phyloP scores from a whole-genome alignment of 1,284 basidiomycete genomes.

The Phellinidium pouzarii region DNA sequence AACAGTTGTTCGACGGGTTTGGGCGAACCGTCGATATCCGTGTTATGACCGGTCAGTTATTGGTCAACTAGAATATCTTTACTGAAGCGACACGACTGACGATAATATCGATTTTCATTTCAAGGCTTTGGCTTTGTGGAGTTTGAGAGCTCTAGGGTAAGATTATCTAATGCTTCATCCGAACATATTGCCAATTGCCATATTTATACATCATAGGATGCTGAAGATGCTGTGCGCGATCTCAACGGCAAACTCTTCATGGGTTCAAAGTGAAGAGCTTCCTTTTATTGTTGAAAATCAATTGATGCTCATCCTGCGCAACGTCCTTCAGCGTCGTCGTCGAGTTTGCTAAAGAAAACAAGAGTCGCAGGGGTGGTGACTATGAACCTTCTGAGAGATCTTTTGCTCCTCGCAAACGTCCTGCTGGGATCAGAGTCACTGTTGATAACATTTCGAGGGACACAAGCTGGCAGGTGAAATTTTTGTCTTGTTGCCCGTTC shows the following conservation, averaged over 20 bases:
- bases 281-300: not conserved
- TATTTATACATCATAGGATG: constrained; percentile 53
- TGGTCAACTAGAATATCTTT: not conserved
- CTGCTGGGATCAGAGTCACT: constrained; percentile 75
- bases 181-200: not conserved
- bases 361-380: constrained; percentile 64
- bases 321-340: constrained; percentile 67
- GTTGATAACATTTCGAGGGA: constrained; percentile 85
- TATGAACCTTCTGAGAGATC: constrained; percentile 40
- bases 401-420: constrained; percentile 56
- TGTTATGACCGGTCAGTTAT: constrained; percentile 78
- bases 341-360: constrained; percentile 85
- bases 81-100: not conserved
- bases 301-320: constrained; percentile 14
- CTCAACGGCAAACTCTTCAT: constrained; percentile 85
- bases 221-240: constrained; percentile 83
- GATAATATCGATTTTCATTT: not conserved
- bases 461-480: constrained; percentile 94
- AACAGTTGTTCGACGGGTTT: constrained; percentile 81
- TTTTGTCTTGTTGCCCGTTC: constrained; percentile 12
- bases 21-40: constrained; percentile 86
- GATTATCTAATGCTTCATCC: constrained; percentile 16
- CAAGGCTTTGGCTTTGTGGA: constrained; percentile 91
- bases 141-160: constrained; percentile 76
- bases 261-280: constrained; percentile 65